phyloP scores from a whole-genome alignment of 352 stramenopile genomes.

The Pythium folliculosum region DNA sequence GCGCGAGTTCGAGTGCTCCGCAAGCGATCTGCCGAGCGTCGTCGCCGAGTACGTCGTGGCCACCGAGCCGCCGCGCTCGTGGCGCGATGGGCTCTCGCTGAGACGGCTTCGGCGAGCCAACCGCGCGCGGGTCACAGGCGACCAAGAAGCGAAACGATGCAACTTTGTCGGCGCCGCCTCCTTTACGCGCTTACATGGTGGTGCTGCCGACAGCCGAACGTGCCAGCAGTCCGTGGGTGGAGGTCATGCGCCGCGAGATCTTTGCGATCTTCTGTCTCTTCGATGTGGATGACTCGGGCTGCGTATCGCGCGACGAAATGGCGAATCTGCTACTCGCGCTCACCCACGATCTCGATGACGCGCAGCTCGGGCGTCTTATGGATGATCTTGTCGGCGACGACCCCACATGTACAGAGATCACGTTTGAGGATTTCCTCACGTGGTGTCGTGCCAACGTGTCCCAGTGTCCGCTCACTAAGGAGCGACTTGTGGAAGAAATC shows the following conservation, averaged over 20 bases:
- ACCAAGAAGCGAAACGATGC: slow-evolving; percentile 41
- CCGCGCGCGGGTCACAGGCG: slow-evolving; percentile 31
- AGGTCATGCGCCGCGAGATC: slow-evolving; percentile 66
- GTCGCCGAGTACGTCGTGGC: slow-evolving; percentile 62
- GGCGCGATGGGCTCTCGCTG: slow-evolving; percentile 40
- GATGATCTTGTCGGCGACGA: slow-evolving; percentile 46
- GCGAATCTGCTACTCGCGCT: slow-evolving; percentile 54
- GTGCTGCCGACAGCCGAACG: not conserved
- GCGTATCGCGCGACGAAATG: slow-evolving; percentile 67
- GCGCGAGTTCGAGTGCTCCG: slow-evolving; percentile 68
- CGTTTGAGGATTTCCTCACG: slow-evolving; percentile 71
- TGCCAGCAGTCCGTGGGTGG: slow-evolving; percentile 12
- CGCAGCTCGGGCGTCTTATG: slow-evolving; percentile 62
- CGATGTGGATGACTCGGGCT: slow-evolving; percentile 60
- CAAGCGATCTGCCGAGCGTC: slow-evolving; percentile 50
- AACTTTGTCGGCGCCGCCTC: slow-evolving; percentile 28
- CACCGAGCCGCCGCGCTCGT: slow-evolving; percentile 46
- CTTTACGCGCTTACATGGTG: not conserved
- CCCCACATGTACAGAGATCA: slow-evolving; percentile 43
- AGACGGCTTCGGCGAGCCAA: slow-evolving; percentile 29
- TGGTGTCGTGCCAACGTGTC: slow-evolving; percentile 70
- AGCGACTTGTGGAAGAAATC: slow-evolving; percentile 67
- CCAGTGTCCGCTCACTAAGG: slow-evolving; percentile 52
- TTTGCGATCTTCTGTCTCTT: slow-evolving; percentile 74
- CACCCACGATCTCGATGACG: slow-evolving; percentile 63